Conservation (phyloP, 371 early-diverging fungal genomes). For the Enteropsectra breve region DNA sequence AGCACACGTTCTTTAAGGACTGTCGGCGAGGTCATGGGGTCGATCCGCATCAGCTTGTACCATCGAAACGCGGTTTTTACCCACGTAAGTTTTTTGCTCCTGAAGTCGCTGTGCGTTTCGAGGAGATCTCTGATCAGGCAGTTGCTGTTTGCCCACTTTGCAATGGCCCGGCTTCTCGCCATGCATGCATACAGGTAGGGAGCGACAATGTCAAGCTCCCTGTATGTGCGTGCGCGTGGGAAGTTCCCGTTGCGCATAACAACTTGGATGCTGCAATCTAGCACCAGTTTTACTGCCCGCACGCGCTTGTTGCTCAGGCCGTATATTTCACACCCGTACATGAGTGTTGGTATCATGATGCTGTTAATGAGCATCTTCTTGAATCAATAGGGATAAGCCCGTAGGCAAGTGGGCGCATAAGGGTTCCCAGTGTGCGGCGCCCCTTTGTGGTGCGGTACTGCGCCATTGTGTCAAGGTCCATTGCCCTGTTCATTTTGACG, state of each 20-base stretch:
- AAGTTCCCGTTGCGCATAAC: background rate
- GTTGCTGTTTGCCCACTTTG: background rate
- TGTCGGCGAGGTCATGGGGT: no score
- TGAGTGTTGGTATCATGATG: background rate
- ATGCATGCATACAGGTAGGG: background rate
- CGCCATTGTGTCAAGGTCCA: slow-evolving; percentile 1
- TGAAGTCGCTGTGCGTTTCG: background rate
- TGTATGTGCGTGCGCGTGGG: background rate
- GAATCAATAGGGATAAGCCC: background rate
- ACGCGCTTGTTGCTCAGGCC: background rate
- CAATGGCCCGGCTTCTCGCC: background rate
- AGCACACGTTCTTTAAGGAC: no score
- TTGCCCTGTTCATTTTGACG: background rate
- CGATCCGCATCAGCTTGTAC: no score
- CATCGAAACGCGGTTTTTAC: background rate
- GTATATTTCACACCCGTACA: background rate
- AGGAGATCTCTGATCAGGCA: background rate
- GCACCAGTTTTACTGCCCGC: background rate
- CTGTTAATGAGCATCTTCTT: background rate
- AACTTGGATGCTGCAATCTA: background rate
- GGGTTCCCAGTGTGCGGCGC: background rate
- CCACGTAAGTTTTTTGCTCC: background rate
- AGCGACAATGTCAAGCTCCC: background rate
- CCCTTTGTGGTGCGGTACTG: background rate
- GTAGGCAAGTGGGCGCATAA: background rate